Conservation (phyloP, 1,284 basidiomycete species). For the Caloboletus firmus region DNA sequence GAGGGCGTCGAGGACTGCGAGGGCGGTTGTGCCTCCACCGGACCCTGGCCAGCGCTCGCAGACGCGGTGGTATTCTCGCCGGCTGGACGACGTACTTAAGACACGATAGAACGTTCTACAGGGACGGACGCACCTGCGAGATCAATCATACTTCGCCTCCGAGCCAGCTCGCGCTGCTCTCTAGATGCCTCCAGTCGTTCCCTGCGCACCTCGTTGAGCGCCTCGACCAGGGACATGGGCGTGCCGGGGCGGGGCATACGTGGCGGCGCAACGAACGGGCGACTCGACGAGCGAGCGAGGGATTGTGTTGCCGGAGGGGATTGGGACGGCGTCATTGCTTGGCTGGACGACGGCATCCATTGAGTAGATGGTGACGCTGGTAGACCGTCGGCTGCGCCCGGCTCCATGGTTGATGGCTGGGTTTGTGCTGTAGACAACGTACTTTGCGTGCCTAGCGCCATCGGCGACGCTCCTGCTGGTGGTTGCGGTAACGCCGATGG, state of each 20-base stretch:
- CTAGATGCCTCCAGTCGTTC: background rate
- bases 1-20: background rate
- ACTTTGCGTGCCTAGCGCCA: background rate
- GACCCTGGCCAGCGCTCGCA: background rate
- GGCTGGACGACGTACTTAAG: conserved; percentile 12
- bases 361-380: background rate
- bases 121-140: background rate
- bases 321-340: background rate
- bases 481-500: background rate
- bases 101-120: background rate
- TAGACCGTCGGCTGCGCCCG: background rate
- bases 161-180: background rate
- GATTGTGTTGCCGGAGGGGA: conserved; percentile 8
- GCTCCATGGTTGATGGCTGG: background rate
- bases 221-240: conserved; percentile 23
- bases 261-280: conserved; percentile 25
- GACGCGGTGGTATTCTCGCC: background rate
- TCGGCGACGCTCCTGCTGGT: background rate
- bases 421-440: background rate
- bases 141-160: background rate
- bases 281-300: conserved; percentile 1
- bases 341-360: background rate
- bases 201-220: conserved; percentile 23
- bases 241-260: conserved; percentile 19
- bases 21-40: background rate